Conservation (phyloP, 2,329 filamentous ascomycete species). For the Lecanicillium sp. region DNA sequence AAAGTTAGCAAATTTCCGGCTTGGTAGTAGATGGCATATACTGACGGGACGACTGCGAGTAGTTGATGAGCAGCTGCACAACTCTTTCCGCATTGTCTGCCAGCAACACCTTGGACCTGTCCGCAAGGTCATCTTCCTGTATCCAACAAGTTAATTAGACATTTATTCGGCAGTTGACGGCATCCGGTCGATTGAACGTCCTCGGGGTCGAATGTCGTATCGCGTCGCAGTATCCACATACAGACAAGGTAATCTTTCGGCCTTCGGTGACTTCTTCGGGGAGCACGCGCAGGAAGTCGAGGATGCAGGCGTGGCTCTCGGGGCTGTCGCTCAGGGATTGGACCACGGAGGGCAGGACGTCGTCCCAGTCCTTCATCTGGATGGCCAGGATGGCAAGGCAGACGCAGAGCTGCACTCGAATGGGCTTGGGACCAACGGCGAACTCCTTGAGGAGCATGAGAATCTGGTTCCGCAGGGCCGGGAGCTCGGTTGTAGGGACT, state of each 20-base stretch:
- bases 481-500: conserved; percentile 68
- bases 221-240: conserved; percentile 64
- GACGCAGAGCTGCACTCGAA: conserved; percentile 87
- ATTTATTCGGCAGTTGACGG: conserved; percentile 19
- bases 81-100: conserved; percentile 87
- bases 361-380: conserved; percentile 93
- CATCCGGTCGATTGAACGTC: conserved; percentile 11
- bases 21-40: conserved; percentile 15
- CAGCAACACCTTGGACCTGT: conserved; percentile 82
- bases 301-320: conserved; percentile 75
- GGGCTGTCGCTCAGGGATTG: conserved; percentile 69
- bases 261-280: conserved; percentile 99
- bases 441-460: conserved; percentile 75
- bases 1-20: conserved; percentile 17
- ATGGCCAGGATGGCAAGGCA: conserved; percentile 92
- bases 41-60: conserved; percentile 85
- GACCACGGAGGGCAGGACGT: conserved; percentile 79
- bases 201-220: conserved; percentile 11
- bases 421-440: conserved; percentile 73
- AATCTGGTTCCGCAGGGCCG: conserved; percentile 75
- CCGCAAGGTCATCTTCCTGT: conserved; percentile 91
- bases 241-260: conserved; percentile 97
- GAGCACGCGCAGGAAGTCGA: conserved; percentile 94
- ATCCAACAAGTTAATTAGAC: conserved; percentile 35
- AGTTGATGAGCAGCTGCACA: conserved; percentile 79